Base-by-base conservation (phyloP, 257 asterid genomes). In the Misopates orontium region DNA sequence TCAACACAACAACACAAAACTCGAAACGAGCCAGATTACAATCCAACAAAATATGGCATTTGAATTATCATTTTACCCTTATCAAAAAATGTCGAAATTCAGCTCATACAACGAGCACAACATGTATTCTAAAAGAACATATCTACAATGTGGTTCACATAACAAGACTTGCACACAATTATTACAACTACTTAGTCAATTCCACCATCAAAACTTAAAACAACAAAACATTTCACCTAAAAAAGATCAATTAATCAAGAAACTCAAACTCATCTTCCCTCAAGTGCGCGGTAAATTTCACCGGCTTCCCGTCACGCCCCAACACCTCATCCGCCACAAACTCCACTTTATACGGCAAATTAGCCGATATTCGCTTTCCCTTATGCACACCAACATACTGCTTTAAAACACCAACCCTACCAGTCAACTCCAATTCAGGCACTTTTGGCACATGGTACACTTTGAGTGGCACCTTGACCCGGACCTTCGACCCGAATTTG, bases 241-340 rank as follows among this genome's bases (percentile, higher is more conserved):
- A 5, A 60, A 66, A 17, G 25, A 55, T 20, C 47, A 60, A 52
- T 42, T 15, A 17, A 69, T 85, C 96, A 81, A 89, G 80, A 79
- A 83, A 84, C 81, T 89, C 98, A 76, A 92, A 92, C 86, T 92
- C 98, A 73, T 89, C 97, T 71, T 92, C 97, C 83, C 77, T 92
- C 58, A 89, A 77, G 75, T 92, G 98, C 1, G 91, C 86, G 64
- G 48, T 24, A 74, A 92, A 87, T 71, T 87, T 92, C 70, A 82
- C 77, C 19, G 95, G 91, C 64, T 83, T 83, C 17, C 89, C 90
- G 50, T 59, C 77, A 19, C 89, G 81, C 36, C 98, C 98, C 57
- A 57, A 58, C 50, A 82, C 23, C 42, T 74, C 81, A 0, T 89
- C 92, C 25, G 40, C 80, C 51, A 77, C 78, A 58, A 92, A 89